phyloP scores from a whole-genome alignment of 2,329 filamentous ascomycete genomes.

The Grosmannia penicillata region DNA sequence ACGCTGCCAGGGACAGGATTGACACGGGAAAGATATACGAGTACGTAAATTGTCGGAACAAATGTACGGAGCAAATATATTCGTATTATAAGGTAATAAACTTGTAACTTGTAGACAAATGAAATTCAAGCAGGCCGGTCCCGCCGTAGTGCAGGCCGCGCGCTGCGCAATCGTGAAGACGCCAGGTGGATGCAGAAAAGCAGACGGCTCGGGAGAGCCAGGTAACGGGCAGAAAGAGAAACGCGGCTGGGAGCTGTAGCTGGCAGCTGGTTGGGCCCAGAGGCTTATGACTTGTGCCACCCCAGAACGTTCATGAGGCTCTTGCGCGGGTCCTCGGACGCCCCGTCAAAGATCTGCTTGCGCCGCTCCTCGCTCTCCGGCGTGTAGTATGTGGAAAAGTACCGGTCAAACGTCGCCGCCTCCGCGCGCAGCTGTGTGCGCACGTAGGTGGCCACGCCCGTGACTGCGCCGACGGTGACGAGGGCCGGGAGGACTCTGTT shows the following conservation, averaged over 20 bases:
- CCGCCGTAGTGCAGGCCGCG: no score
- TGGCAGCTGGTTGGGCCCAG: not conserved
- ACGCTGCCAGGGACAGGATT: no score
- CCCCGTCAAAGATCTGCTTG: slow-evolving; percentile 18
- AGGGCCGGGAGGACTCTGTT: slow-evolving; percentile 7
- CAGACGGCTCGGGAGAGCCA: no score
- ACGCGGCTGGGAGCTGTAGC: not conserved
- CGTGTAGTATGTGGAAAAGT: slow-evolving; percentile 22
- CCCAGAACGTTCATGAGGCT: slow-evolving; percentile 21
- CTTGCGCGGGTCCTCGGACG: slow-evolving; percentile 18
- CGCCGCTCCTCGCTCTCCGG: slow-evolving; percentile 21
- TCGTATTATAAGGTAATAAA: no score
- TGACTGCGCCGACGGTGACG: slow-evolving; percentile 8
- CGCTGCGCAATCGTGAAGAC: no score
- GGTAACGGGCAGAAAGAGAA: not conserved
- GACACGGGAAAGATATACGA: no score
- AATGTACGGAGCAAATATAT: no score
- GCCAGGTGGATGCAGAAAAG: no score
- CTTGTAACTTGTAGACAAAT: no score
- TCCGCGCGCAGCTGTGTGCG: slow-evolving; percentile 17
- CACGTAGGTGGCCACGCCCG: slow-evolving; percentile 19
- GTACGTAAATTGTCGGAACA: no score
- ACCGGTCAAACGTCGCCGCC: slow-evolving; percentile 21
- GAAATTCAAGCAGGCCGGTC: no score
- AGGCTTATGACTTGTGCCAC: slow-evolving; percentile 11